Evolutionary conservation across 192 early-diverging fungal species (phyloP), one percentile per base, ranked within the genome.

Genomic region (Coemansia sp.): DNA sequence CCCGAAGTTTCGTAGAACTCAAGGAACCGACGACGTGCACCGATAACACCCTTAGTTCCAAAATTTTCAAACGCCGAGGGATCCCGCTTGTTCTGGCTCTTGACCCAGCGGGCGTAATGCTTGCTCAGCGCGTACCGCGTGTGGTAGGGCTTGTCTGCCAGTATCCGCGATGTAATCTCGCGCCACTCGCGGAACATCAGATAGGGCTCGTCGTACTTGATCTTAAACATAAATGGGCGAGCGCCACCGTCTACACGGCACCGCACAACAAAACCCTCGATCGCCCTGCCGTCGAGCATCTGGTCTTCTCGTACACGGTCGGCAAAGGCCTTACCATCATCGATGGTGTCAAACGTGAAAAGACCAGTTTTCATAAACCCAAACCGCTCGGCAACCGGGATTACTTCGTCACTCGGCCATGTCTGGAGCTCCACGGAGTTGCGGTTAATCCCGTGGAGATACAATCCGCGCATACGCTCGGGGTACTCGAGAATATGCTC

Each of bases 121-220:
- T 79, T 71, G 38, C 85, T 92, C 34, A 93, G 63, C 10, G 70
- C 71, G 51, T 87, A 87, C 7, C 48, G 59, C 39, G 69, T 71
- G 30, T 73, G 69, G 56, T 66, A 75, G 3, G 83, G 57, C 37
- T 74, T 69, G 11, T 70, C 70, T 9, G 47, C 33, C 9, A 91
- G 59, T 0, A 93, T 53, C 15, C 53, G 55, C 61, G 86, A 88
- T 10, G 96, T 98, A 8, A 94, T 62, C 61, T 97, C 94, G n/a
- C 96, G 83, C 91, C 95, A 98, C 53, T 98, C 96, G 22, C 93
- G 84, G 77, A 90, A 98, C 85, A 94, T 87, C 33, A 97, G 67
- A 49, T 98, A 98, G 0, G 92, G 90, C 66, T 92, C 88, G 49
- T 98, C 93, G 65, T 90, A 95, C 65, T 98, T 98, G 77, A 95